Percentiles rank a stretch among this genome's conserved stretches.
These are phyloP conservation scores for Anthoceros angustus DNA, from an alignment of 225 moss, liverwort and hornwort genomes.

Conservation along the genomic window DNA sequence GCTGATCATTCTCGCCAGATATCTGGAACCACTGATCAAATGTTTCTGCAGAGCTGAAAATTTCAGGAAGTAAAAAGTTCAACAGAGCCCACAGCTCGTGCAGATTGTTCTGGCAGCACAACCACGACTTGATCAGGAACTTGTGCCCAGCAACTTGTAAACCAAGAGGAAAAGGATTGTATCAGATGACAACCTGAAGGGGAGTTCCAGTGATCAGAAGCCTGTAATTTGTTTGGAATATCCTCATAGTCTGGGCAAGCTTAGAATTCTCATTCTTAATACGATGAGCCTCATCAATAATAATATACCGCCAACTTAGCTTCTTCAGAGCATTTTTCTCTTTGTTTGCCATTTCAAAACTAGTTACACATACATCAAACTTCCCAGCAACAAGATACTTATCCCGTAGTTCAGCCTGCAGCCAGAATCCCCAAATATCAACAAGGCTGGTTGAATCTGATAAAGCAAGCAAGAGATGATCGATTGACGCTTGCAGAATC, in stretches of 20 bases:
- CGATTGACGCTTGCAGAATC: background rate
- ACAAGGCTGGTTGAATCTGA: background rate
- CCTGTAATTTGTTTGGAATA: conserved; percentile 84
- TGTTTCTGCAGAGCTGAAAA: conserved; percentile 93
- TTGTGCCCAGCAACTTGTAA: background rate
- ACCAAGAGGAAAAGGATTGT: background rate
- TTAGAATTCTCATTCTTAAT: conserved; percentile 97
- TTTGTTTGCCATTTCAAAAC: conserved; percentile 99
- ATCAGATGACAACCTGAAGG: conserved; percentile 26
- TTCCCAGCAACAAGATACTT: conserved; percentile 74
- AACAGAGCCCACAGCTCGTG: conserved; percentile 95
- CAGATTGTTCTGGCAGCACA: conserved; percentile 57
- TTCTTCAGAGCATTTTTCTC: conserved; percentile 75
- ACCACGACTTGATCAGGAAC: background rate
- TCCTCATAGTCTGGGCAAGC: conserved; percentile 87
- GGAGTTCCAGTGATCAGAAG: conserved; percentile 91
- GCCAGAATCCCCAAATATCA: background rate
- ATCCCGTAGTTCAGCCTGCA: conserved; percentile 44
- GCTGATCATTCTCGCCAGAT: conserved; percentile 94
- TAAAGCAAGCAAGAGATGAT: background rate
- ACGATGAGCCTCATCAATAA: conserved; percentile 98
- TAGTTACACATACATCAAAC: conserved; percentile 92
- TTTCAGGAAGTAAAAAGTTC: conserved; percentile 87
- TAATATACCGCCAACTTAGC: conserved; percentile 98
- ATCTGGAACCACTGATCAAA: conserved; percentile 99